Base-by-base conservation (phyloP, 768 basidiomycete species). In the Dioszegia hungarica region DNA sequence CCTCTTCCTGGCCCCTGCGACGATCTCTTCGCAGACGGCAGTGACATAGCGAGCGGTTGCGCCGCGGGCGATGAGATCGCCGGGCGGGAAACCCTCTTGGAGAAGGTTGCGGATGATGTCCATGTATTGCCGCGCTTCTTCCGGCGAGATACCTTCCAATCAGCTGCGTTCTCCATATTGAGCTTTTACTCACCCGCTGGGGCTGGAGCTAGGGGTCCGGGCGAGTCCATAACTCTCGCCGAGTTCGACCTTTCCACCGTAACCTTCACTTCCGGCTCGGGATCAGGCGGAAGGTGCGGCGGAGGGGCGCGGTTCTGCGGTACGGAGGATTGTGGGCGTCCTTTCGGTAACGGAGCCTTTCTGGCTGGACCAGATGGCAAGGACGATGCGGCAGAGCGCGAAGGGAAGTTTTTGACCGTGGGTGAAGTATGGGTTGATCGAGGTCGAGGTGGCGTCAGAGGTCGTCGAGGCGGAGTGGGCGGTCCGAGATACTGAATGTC, bases 11-110 rank as follows among this genome's bases (percentile, higher is more conserved):
- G n/a, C 20, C 1, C 56, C 58, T 14, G 66, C 54, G 1, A 72
- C 64, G 20, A 72, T 68, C 34, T 68, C 67, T 48, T 66, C 47
- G 38, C 70, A 72, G 0, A 68, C 66, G 6, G 60, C 61, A 22
- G 54, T 66, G 36, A 72, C 70, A 45, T 64, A 63, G 58, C 64
- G 50, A 20, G 60, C 38, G 5, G 61, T 55, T 4, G 66, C 70
- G 24, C 70, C 70, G 6, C 63, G 49, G 22, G 56, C 24, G 10
- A 72, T 48, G 1, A 72, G 48, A 2, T 55, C 53, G 1, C 66
- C 67, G 3, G 70, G 67, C 0, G 58, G 58, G 44, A 66, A 57
- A 3, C 70, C 70, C 28, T 72, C 56, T 12, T 49, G 50, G 5
- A 72, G 56, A 9, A 72, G 59, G 24, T 67, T 62, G 1, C 60